Conservation (phyloP, 768 basidiomycete genomes). For the Holtermannia corniformis region DNA sequence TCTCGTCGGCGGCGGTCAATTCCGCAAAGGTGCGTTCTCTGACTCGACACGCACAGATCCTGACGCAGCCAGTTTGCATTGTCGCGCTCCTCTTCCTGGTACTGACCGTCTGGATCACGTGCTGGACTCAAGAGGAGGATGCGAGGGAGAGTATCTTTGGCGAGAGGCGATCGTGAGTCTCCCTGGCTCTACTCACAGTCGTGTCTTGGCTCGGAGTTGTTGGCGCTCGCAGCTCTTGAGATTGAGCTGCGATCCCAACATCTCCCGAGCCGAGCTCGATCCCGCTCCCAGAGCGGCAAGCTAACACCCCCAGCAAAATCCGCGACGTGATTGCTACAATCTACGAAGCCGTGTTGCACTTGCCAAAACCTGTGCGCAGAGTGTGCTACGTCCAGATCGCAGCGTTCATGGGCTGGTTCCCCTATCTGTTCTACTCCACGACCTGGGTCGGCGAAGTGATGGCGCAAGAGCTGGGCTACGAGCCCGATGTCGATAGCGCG, state of each 20-base stretch:
- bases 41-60: neutral
- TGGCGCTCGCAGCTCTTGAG: too few relatives aligned
- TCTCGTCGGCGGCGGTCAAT: slow-evolving; percentile 80
- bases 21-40: slow-evolving; percentile 55
- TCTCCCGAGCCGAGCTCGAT: neutral
- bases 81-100: slow-evolving; percentile 70
- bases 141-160: slow-evolving; percentile 47
- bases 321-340: slow-evolving; percentile 74
- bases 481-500: slow-evolving; percentile 74
- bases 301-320: slow-evolving; percentile 46
- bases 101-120: slow-evolving; percentile 77
- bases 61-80: slow-evolving; percentile 57
- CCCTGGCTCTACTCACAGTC: neutral
- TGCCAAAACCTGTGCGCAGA: slow-evolving; percentile 73
- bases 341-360: slow-evolving; percentile 56
- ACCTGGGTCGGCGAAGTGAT: slow-evolving; percentile 91
- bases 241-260: too few relatives aligned
- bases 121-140: slow-evolving; percentile 63
- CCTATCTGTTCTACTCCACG: slow-evolving; percentile 81
- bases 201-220: neutral
- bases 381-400: slow-evolving; percentile 78
- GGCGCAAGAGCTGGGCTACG: slow-evolving; percentile 62
- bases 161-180: slow-evolving; percentile 34
- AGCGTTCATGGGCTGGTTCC: slow-evolving; percentile 98
- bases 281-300: neutral